Conservation (phyloP, 2,329 filamentous ascomycete species). For the Ophiosphaerella korrae region DNA sequence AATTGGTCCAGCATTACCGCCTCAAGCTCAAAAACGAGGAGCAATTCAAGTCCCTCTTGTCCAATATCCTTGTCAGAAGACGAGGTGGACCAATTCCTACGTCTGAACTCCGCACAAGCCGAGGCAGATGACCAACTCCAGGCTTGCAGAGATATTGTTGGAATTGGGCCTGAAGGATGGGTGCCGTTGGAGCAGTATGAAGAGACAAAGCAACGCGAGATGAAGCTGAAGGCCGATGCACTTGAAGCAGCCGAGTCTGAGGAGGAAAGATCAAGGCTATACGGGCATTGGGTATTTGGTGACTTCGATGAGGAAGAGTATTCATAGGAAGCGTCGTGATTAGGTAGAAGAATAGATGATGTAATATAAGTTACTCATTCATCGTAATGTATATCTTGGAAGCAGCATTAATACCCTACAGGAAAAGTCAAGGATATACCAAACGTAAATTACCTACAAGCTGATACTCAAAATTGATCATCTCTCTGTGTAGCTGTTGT, state of each 20-base stretch:
- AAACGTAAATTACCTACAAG: too few relatives aligned
- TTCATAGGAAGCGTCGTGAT: constrained; percentile 7
- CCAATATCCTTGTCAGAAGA: constrained; percentile 27
- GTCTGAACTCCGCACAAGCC: constrained; percentile 24
- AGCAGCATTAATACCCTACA: too few relatives aligned
- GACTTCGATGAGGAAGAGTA: constrained; percentile 41
- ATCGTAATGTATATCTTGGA: too few relatives aligned
- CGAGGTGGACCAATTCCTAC: constrained; percentile 24
- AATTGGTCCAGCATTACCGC: constrained; percentile 25
- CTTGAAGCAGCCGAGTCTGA: constrained; percentile 29
- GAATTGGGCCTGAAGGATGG: constrained; percentile 35
- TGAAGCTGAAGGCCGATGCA: constrained; percentile 26
- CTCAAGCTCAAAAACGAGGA: not conserved
- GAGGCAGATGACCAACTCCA: constrained; percentile 33
- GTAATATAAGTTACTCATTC: too few relatives aligned
- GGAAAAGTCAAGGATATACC: too few relatives aligned
- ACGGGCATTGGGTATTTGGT: constrained; percentile 37
- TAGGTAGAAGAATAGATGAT: too few relatives aligned
- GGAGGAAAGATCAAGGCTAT: too few relatives aligned
- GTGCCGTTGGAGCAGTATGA: constrained; percentile 32
- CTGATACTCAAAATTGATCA: too few relatives aligned
- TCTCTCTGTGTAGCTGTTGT: too few relatives aligned
- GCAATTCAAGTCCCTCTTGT: constrained; percentile 13
- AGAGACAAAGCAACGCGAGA: constrained; percentile 13
- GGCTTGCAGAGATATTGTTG: constrained; percentile 26